Evolutionary conservation across 805 yeast species (phyloP).

Genomic region (Lipomyces oligophaga): DNA sequence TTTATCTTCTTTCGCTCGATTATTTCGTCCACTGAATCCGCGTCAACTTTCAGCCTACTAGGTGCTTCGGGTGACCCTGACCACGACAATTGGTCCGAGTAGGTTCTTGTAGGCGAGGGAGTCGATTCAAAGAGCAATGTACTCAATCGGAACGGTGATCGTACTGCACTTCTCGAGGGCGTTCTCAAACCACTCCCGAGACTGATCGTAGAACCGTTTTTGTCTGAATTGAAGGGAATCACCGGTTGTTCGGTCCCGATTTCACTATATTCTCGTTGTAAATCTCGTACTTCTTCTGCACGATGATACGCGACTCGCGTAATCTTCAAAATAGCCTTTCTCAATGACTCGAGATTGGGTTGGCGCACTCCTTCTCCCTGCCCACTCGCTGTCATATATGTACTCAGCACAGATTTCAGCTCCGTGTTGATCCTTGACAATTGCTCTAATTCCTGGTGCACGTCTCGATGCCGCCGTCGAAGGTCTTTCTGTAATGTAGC

Average conservation of each 20-base stretch:
- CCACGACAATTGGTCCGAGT: neutral
- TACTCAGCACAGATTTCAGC: slow-evolving; percentile 15
- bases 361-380: neutral
- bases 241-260: neutral
- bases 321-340: slow-evolving; percentile 19
- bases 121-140: neutral
- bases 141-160: neutral
- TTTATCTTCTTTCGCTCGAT: slow-evolving; percentile 5
- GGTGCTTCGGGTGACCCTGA: neutral
- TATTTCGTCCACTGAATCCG: slow-evolving; percentile 18
- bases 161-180: neutral
- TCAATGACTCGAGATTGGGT: slow-evolving; percentile 16
- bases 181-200: neutral
- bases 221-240: neutral
- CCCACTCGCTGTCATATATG: neutral
- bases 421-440: slow-evolving; percentile 16
- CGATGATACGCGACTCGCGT: slow-evolving; percentile 18
- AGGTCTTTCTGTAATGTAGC: slow-evolving; percentile 17
- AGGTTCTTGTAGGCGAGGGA: neutral
- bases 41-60: slow-evolving; percentile 8
- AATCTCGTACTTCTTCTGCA: slow-evolving; percentile 9
- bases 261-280: slow-evolving; percentile 8
- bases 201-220: neutral
- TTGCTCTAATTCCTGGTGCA: slow-evolving; percentile 8
- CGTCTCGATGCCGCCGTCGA: slow-evolving; percentile 7